Base-by-base conservation (phyloP, 2,329 filamentous ascomycete species). In the Fusarium buharicum region DNA sequence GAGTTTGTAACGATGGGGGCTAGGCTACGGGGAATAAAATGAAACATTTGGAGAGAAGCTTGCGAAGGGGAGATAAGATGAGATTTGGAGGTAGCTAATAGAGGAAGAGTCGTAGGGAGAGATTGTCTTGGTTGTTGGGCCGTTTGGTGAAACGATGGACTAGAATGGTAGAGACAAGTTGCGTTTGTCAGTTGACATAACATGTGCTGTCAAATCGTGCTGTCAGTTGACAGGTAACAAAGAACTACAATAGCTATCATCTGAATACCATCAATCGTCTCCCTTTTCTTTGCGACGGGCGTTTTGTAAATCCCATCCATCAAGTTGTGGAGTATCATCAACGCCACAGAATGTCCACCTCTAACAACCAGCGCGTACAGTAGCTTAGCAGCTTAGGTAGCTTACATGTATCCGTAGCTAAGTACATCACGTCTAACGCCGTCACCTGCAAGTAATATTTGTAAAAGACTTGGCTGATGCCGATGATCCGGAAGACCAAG, bases 21-120 rank as follows among this genome's bases (percentile, higher is more conserved):
- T 37, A 28, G 16, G 39, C 34, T 49, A 49, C 33, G 28, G 48
- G 55, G 30, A 41, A 60, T 54, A 43, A 60, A 53, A 60, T 60
- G 49, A 60, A 60, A 46, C 49, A 50, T 18, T 36, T 36, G 33
- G 37, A 31, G 27, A 14, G 12, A 44, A 40, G 5, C 22, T 40
- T 16, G 14, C 14, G 11, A 16, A 12, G 39, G 14, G 27, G 18
- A 39, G 10, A 20, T 36, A 24, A 20, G 39, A 34, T 16, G 31
- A 7, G 36, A 6, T 31, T 18, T n/a, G 28, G 27, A 43, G 11
- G 6, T 10, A 6, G 33, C 11, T 18, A 24, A 24, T 7, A 24
- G 8, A 24, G 22, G 6, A 24, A 24, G 22, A 24, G 31, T 14
- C 9, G 16, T 52, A 16, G 38, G 44, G 28, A 33, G 36, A 41